Evolutionary conservation across 371 early-diverging fungal genomes (phyloP), one percentile per base, ranked within the genome.

Genomic region (Racocetra persica): DNA sequence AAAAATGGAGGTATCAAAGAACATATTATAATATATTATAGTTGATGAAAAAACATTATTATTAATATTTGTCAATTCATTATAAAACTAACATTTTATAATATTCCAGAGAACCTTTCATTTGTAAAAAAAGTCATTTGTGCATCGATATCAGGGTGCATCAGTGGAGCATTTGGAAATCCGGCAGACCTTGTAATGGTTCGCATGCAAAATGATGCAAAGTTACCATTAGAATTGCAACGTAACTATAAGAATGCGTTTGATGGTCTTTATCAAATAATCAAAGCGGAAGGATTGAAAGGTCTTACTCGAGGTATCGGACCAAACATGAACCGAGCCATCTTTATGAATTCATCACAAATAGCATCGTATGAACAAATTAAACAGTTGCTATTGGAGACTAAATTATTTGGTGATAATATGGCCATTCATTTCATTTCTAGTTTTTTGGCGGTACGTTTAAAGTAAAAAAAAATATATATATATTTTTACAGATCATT

Each of bases 111-210:
- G 55, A 72, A 83, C n/a, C 84, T 90, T 54, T 88, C 91, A 0
- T 85, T 89, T 36, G 83, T 85, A 83, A 88, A 91, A 57, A 88
- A 91, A 84, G 83, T 94, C 22, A 2, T 89, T n/a, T 89, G 92
- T 49, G 93, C 91, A 13, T 85, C 90, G 36, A 75, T 90, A 24
- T 94, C 94, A 70, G 96, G 96, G 51, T 90, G 90, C 28, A 83
- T 94, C 20, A 95, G 95, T 49, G 96, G 96, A 1, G 89, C 91
- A 65, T 91, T 90, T 79, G 95, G 95, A 66, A 94, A 93, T 80
- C 95, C 96, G 1, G 95, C 94, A 11, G 97, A 96, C 82, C 89
- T 95, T 5, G 91, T 93, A 51, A 95, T 95, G 80, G 92, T 95
- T 65, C 88, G 95, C 2, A 91, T 95, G 94, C 95, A 95, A 75